Conservation (phyloP, 164 flowering plant genomes). For the Pachysandra terminalis region DNA sequence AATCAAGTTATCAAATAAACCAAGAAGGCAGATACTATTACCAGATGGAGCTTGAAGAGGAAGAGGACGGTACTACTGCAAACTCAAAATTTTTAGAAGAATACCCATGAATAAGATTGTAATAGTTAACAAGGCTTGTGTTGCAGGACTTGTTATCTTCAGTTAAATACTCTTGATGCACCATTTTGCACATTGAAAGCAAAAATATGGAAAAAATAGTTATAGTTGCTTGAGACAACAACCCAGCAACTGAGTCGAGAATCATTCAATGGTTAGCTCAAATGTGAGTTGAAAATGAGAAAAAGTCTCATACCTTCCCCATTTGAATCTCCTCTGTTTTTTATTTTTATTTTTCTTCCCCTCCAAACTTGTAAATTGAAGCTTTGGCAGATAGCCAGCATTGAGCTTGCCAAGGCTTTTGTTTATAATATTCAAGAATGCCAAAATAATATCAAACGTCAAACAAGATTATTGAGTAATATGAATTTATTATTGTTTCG, state of each 20-base stretch:
- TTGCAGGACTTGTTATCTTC: not conserved
- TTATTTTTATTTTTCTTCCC: not conserved
- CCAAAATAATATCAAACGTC: not conserved
- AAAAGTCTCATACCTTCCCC: not conserved
- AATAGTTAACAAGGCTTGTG: not conserved
- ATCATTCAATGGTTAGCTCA: not conserved
- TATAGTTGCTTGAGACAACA: not conserved
- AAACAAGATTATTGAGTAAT: not conserved
- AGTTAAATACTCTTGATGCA: not conserved
- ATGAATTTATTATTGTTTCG: not conserved
- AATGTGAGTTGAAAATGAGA: not conserved
- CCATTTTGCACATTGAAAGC: not conserved
- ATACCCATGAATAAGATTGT: slow-evolving; percentile 5
- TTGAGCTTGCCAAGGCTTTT: not conserved
- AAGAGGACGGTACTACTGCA: slow-evolving; percentile 3
- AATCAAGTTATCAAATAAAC: slow-evolving; percentile 8
- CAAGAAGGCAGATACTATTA: slow-evolving; percentile 7
- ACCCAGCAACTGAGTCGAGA: not conserved
- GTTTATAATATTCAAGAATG: not conserved
- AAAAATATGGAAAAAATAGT: not conserved
- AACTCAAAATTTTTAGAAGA: slow-evolving; percentile 8
- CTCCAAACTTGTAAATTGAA: not conserved
- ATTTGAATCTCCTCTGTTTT: not conserved
- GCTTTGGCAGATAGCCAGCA: not conserved
- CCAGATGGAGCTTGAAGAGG: slow-evolving; percentile 6